Percentiles rank a stretch among this genome's conserved stretches.
phyloP scores from a whole-genome alignment of 2,329 filamentous ascomycete genomes.

The Neophaeococcomyces aloes region DNA sequence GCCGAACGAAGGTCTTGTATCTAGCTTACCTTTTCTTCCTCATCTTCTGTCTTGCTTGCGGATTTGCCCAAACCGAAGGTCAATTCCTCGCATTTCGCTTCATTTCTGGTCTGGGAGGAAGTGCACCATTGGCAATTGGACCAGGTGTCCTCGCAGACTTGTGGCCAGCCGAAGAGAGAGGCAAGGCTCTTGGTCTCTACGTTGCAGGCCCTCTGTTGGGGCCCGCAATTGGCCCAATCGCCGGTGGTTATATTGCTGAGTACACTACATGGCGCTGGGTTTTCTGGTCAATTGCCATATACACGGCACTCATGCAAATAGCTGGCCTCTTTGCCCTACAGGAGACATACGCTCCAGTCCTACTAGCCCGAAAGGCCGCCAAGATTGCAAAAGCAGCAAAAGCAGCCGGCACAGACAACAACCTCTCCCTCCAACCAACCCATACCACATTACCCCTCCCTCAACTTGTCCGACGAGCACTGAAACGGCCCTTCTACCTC shows the following conservation, averaged over 20 bases:
- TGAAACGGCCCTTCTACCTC: slow-evolving; percentile 45
- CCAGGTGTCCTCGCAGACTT: slow-evolving; percentile 73
- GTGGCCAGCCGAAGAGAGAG: slow-evolving; percentile 72
- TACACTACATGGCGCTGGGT: slow-evolving; percentile 62
- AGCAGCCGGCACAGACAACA: slow-evolving; percentile 25
- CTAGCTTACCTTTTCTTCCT: slow-evolving; percentile 52
- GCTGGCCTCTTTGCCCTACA: slow-evolving; percentile 52
- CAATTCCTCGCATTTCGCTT: slow-evolving; percentile 59
- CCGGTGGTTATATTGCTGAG: slow-evolving; percentile 54
- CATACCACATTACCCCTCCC: slow-evolving; percentile 23
- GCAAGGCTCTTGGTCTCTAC: slow-evolving; percentile 79
- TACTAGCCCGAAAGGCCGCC: slow-evolving; percentile 49
- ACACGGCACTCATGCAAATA: slow-evolving; percentile 50
- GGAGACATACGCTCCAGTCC: slow-evolving; percentile 56
- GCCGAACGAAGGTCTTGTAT: slow-evolving; percentile 56
- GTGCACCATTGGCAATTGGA: slow-evolving; percentile 74
- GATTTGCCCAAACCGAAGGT: slow-evolving; percentile 60
- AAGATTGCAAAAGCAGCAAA: slow-evolving; percentile 35
- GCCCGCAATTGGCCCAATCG: slow-evolving; percentile 56
- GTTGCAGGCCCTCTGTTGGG: slow-evolving; percentile 41
- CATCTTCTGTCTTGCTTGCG: slow-evolving; percentile 70
- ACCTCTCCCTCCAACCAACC: slow-evolving; percentile 25
- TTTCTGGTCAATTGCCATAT: slow-evolving; percentile 61
- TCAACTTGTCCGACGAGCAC: slow-evolving; percentile 24
- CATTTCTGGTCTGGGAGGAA: slow-evolving; percentile 75